phyloP scores from a whole-genome alignment of 306 rosid genomes.

The Carpinus fangiana region DNA sequence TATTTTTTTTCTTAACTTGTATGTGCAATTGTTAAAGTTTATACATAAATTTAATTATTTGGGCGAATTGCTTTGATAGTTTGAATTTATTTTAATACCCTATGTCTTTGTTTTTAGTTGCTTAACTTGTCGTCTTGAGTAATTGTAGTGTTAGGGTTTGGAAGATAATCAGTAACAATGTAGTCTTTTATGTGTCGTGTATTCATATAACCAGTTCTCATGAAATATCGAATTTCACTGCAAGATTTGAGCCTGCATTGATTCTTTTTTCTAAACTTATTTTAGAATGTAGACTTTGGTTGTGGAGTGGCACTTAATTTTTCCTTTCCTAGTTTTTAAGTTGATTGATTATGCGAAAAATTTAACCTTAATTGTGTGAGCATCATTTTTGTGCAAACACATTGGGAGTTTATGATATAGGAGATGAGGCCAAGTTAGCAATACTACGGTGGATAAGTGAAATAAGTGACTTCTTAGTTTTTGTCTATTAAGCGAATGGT shows the following conservation, averaged over 20 bases:
- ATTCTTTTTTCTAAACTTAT: not conserved
- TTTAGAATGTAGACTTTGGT: not conserved
- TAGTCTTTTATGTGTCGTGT: too few species aligned
- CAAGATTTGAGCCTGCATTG: not conserved
- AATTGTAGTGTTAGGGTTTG: not conserved
- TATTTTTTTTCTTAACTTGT: not conserved
- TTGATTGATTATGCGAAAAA: not conserved
- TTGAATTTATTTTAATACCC: not conserved
- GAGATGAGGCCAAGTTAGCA: not conserved
- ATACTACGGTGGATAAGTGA: not conserved
- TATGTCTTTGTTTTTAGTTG: not conserved
- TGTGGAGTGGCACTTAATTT: not conserved
- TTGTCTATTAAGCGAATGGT: not conserved
- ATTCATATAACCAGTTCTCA: not conserved
- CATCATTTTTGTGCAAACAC: not conserved
- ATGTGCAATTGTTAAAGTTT: not conserved
- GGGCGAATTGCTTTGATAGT: not conserved
- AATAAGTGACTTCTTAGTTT: not conserved
- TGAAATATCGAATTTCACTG: not conserved
- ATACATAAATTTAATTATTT: not conserved
- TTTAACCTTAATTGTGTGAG: not conserved
- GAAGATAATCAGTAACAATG: not conserved
- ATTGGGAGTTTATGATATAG: not conserved
- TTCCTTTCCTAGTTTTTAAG: not conserved
- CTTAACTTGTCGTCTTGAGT: not conserved